Conservation (phyloP, 2,329 filamentous ascomycete species). For the Fusarium xylarioides region DNA sequence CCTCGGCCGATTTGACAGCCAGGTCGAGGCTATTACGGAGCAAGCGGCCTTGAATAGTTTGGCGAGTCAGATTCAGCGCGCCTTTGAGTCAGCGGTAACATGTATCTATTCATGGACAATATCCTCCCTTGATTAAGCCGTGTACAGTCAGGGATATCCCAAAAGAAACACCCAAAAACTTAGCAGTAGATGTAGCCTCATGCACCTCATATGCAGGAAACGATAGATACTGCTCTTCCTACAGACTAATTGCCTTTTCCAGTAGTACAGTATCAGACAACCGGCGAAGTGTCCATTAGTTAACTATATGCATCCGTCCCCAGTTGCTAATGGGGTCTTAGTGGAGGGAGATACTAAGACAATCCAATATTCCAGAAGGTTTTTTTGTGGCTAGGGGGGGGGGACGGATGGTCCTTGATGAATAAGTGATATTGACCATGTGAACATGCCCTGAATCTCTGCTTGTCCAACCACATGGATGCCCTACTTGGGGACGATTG, state of each 20-base stretch:
- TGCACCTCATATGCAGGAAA: slow-evolving; percentile 38
- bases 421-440: slow-evolving; percentile 4
- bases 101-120: slow-evolving; percentile 5
- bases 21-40: slow-evolving; percentile 15
- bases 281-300: slow-evolving; percentile 4
- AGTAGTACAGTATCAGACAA: slow-evolving; percentile 14
- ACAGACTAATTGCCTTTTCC: slow-evolving; percentile 1
- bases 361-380: slow-evolving; percentile 40
- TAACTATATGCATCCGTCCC: neutral
- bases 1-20: slow-evolving; percentile 35
- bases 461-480: neutral
- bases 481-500: neutral
- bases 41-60: slow-evolving; percentile 21
- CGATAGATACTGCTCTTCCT: slow-evolving; percentile 8
- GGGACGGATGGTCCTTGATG: neutral
- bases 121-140: neutral
- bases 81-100: slow-evolving; percentile 32
- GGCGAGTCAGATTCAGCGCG: slow-evolving; percentile 43
- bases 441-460: neutral
- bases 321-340: neutral
- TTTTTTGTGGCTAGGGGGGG: slow-evolving; percentile 20
- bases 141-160: neutral
- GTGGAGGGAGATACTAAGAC: slow-evolving; percentile 34
- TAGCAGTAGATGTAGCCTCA: neutral
- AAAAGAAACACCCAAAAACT: neutral